Percentiles rank a stretch among this genome's conserved stretches.
These are phyloP conservation scores for Trichophyton benhamiae DNA, from an alignment of 2,329 filamentous ascomycete species.

Conservation along the genomic window DNA sequence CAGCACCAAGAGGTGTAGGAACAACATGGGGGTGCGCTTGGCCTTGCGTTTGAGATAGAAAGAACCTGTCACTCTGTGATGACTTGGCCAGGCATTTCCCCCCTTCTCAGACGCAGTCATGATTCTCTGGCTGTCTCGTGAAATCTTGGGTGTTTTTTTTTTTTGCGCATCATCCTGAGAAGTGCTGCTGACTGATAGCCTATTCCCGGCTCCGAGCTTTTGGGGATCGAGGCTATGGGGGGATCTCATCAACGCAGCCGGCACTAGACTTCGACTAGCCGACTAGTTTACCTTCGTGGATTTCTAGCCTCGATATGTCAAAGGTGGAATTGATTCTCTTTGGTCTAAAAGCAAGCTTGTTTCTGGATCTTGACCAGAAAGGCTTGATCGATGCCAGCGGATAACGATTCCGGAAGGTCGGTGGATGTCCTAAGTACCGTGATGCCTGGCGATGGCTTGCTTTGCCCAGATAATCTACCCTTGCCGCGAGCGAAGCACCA, in stretches of 20 bases:
- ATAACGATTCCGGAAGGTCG: constrained; percentile 2
- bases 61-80: not conserved
- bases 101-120: not conserved
- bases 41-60: not conserved
- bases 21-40: not conserved
- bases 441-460: not conserved
- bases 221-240: not conserved
- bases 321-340: not conserved
- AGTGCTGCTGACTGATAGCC: not conserved
- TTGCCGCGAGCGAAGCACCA: not conserved
- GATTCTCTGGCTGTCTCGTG: not conserved
- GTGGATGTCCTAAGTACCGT: not conserved
- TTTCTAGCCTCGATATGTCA: not conserved
- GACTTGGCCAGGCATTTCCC: not conserved
- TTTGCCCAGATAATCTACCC: not conserved
- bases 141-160: not conserved
- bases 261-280: not conserved
- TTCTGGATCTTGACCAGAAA: not conserved
- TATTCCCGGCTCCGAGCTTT: not conserved
- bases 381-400: not conserved
- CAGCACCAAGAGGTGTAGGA: not conserved
- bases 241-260: not conserved
- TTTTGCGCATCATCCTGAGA: not conserved
- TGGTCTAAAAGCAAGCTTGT: not conserved
- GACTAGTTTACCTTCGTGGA: not conserved